Conservation (phyloP, 2,329 filamentous ascomycete species). For the Didymella segeticola region DNA sequence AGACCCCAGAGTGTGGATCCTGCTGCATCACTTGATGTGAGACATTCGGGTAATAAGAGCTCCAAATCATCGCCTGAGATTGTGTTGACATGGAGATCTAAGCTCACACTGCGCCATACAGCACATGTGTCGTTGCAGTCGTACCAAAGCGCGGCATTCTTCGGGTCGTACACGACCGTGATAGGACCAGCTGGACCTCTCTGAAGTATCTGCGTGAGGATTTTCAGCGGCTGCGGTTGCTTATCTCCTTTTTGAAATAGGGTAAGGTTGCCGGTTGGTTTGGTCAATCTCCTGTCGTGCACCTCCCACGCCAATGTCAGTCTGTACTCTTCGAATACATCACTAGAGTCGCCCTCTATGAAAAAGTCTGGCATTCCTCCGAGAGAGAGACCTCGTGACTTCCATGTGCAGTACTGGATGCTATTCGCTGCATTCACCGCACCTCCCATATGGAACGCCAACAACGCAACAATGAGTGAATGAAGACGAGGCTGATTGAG, state of each 20-base stretch:
- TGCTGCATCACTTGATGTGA: not conserved
- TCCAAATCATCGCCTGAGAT: slow-evolving; percentile 4
- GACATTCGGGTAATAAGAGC: not conserved
- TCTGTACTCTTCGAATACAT: not conserved
- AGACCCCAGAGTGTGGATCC: not conserved
- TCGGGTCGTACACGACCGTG: not conserved
- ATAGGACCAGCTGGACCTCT: not conserved
- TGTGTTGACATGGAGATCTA: slow-evolving; percentile 20
- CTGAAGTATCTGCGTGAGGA: too few species aligned
- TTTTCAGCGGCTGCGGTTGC: not conserved
- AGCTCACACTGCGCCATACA: slow-evolving; percentile 12
- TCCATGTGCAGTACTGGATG: not conserved
- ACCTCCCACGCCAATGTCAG: not conserved
- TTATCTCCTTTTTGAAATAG: not conserved
- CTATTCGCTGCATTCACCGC: not conserved
- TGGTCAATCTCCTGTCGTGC: not conserved
- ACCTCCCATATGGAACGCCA: not conserved
- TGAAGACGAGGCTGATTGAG: too few species aligned
- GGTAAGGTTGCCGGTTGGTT: not conserved
- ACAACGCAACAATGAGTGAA: too few species aligned
- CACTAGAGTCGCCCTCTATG: not conserved
- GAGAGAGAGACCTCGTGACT: too few species aligned
- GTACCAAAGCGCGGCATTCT: slow-evolving; percentile 14
- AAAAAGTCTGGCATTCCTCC: not conserved
- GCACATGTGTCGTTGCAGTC: slow-evolving; percentile 13